Conservation (phyloP, 257 asterid genomes). For the Rauvolfia tetraphylla region DNA sequence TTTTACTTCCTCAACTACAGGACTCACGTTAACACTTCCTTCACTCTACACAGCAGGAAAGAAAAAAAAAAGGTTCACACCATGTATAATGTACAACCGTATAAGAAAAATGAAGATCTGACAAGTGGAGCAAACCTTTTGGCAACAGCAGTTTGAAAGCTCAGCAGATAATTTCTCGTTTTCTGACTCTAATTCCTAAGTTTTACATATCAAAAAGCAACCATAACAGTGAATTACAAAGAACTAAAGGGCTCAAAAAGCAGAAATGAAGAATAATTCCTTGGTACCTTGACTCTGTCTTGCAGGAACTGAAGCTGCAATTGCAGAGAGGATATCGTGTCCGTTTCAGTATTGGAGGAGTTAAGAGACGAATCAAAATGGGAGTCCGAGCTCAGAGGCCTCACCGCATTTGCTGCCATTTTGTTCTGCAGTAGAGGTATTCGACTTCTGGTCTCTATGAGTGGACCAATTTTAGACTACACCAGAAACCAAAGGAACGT, state of each 20-base stretch:
- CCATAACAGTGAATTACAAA: neutral
- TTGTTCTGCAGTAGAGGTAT: neutral
- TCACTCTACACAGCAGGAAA: slow-evolving; percentile 30
- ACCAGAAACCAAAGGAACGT: neutral
- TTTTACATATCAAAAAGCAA: neutral
- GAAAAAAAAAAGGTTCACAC: neutral
- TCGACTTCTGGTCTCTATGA: slow-evolving; percentile 3
- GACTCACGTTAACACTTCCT: slow-evolving; percentile 27
- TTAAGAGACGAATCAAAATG: neutral
- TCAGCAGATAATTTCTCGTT: slow-evolving; percentile 50
- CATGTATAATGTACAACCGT: neutral
- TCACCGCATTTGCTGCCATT: neutral
- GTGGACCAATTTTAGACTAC: neutral
- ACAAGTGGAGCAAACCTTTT: slow-evolving; percentile 36
- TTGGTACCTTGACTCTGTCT: slow-evolving; percentile 42
- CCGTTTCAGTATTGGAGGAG: slow-evolving; percentile 13
- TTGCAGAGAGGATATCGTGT: slow-evolving; percentile 33
- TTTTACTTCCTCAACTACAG: slow-evolving; percentile 24
- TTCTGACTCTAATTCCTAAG: slow-evolving; percentile 64
- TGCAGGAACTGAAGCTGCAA: slow-evolving; percentile 46
- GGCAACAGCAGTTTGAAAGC: slow-evolving; percentile 63
- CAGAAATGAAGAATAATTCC: neutral
- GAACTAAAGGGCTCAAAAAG: neutral
- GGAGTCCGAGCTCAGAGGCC: slow-evolving; percentile 11
- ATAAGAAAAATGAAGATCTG: neutral